Percentiles rank a stretch among this genome's conserved stretches.
These are phyloP conservation scores for Chlorophyllum brunneum DNA, from an alignment of 768 basidiomycete genomes.

Conservation along the genomic window DNA sequence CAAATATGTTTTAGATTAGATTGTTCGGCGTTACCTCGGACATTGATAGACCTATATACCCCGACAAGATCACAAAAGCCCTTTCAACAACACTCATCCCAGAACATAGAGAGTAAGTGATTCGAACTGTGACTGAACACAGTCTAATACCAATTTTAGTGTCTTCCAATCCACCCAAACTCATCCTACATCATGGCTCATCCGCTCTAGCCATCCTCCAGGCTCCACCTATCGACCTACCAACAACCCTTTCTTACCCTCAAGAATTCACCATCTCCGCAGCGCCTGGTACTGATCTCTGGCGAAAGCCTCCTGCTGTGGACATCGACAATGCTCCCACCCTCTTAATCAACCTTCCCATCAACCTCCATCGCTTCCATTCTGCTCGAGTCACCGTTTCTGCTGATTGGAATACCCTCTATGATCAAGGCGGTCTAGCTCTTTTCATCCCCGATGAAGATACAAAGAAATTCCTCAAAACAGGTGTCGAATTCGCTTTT, in stretches of 20 bases:
- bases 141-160: background rate
- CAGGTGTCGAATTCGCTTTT: constrained; percentile 27
- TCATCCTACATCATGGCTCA: constrained; percentile 28
- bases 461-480: constrained; percentile 29
- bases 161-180: constrained; percentile 18
- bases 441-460: constrained; percentile 31
- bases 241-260: constrained; percentile 21
- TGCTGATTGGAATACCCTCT: constrained; percentile 25
- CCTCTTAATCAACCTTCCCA: constrained; percentile 23
- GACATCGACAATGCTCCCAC: constrained; percentile 29
- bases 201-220: constrained; percentile 29
- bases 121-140: no score
- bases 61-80: background rate
- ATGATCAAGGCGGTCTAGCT: constrained; percentile 29
- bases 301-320: constrained; percentile 27
- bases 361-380: constrained; percentile 27
- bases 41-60: background rate
- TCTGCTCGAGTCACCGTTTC: constrained; percentile 27
- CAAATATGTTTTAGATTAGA: background rate
- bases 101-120: background rate
- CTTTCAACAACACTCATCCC: no score
- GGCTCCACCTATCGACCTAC: constrained; percentile 13
- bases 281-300: constrained; percentile 27
- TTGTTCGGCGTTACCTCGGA: background rate
- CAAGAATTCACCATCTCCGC: constrained; percentile 21